A percentile compares a stretch with the other conserved stretches of the same genome.
These are phyloP conservation scores for Kickxella alabastrina DNA, from an alignment of 192 early-diverging fungal genomes.

Conservation along the genomic window DNA sequence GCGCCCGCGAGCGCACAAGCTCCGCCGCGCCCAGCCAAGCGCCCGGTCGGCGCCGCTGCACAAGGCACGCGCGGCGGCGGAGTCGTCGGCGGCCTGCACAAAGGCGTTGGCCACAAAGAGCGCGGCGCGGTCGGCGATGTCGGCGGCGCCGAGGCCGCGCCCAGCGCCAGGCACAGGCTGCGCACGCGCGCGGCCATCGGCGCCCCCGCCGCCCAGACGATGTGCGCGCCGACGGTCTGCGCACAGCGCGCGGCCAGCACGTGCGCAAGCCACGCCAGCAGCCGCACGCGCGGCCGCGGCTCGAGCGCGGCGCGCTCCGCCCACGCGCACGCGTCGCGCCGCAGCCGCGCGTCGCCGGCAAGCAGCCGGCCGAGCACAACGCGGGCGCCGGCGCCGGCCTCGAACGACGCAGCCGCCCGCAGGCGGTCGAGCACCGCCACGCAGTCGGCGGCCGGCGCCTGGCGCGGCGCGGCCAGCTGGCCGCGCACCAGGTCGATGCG, in stretches of 20 bases:
- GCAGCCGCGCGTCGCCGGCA: conserved; percentile 10
- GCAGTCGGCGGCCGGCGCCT: neutral
- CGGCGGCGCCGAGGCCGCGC: neutral
- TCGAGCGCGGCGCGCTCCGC: neutral
- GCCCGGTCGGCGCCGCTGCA: neutral
- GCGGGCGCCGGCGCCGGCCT: neutral
- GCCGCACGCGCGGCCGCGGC: neutral
- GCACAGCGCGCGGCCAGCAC: neutral
- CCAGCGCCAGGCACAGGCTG: neutral
- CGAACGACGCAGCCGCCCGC: conserved; percentile 4
- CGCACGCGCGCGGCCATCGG: neutral
- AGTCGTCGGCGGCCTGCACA: neutral
- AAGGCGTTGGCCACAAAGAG: neutral
- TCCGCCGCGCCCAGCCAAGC: neutral
- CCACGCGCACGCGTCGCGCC: conserved; percentile 15
- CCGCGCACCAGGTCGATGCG: neutral
- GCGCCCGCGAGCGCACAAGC: neutral
- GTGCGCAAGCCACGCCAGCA: conserved; percentile 11
- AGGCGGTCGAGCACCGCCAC: conserved; percentile 4
- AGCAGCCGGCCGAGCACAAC: conserved; percentile 22
- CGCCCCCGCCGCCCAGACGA: neutral
- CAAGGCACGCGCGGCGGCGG: neutral
- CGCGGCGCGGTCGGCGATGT: neutral
- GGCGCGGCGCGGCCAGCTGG: neutral
- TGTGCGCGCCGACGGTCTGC: neutral